Percentiles rank a stretch among this genome's conserved stretches.
These are phyloP conservation scores for Paramecium tetraurelia DNA, from an alignment of 73 alveolate species.

Conservation along the genomic window DNA sequence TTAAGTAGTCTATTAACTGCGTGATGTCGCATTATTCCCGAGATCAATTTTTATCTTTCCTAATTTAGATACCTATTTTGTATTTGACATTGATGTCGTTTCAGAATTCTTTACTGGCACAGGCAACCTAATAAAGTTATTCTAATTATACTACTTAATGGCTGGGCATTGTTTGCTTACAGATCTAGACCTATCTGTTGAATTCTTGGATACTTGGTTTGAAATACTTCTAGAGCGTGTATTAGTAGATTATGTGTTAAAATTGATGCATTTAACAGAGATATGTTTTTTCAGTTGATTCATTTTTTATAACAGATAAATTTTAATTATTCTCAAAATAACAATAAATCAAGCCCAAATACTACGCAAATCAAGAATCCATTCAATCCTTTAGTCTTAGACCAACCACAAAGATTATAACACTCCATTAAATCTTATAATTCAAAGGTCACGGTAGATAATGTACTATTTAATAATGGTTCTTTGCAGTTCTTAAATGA, in stretches of 20 bases:
- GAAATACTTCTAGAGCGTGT: slow-evolving; percentile 32
- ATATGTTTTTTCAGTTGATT: slow-evolving; percentile 50
- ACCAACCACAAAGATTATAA: slow-evolving; percentile 38
- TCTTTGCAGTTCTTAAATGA: neutral
- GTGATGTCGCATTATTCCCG: slow-evolving; percentile 28
- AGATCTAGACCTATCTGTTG: neutral
- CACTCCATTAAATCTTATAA: slow-evolving; percentile 27
- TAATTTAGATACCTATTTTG: slow-evolving; percentile 22
- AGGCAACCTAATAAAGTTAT: neutral
- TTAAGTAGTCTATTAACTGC: neutral
- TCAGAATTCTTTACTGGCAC: neutral
- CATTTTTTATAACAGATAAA: slow-evolving; percentile 21
- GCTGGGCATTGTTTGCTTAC: slow-evolving; percentile 26
- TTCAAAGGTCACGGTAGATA: neutral
- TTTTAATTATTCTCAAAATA: neutral
- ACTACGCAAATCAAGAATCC: neutral
- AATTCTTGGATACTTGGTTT: slow-evolving; percentile 10
- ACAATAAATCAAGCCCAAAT: neutral
- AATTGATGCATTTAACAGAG: slow-evolving; percentile 43
- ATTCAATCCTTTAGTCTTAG: neutral
- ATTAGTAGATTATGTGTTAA: slow-evolving; percentile 44
- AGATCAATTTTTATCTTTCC: slow-evolving; percentile 42
- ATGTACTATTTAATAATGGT: neutral
- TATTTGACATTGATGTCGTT: neutral
- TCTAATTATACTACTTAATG: neutral